phyloP scores from a whole-genome alignment of 805 yeast species.

The Kodamaea leandrae region DNA sequence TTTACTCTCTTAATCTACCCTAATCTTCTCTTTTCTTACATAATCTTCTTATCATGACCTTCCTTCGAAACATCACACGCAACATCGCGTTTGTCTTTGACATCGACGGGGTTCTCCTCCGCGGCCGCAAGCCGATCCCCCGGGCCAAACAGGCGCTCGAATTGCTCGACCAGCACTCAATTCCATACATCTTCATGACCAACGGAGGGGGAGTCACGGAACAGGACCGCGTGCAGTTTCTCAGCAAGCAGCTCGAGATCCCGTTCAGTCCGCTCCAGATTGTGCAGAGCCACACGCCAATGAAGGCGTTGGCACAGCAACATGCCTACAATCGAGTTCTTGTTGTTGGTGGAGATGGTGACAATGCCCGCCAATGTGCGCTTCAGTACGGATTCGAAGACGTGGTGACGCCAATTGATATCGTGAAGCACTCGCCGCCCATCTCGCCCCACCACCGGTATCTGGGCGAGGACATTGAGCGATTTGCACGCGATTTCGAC shows the following conservation, averaged over 20 bases:
- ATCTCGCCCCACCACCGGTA: constrained; percentile 70
- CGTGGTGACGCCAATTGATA: constrained; percentile 71
- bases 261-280: constrained; percentile 60
- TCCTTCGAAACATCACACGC: not conserved
- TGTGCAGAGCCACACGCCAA: constrained; percentile 87
- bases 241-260: constrained; percentile 45
- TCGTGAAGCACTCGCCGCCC: constrained; percentile 53
- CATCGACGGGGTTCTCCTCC: constrained; percentile 84
- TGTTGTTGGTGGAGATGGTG: constrained; percentile 80
- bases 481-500: constrained; percentile 19
- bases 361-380: constrained; percentile 71
- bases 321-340: constrained; percentile 56
- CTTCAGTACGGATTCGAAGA: constrained; percentile 71
- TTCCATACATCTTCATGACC: constrained; percentile 83
- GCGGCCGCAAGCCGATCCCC: constrained; percentile 67
- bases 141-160: constrained; percentile 61
- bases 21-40: not conserved
- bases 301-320: constrained; percentile 53
- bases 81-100: constrained; percentile 37
- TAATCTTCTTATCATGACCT: not conserved
- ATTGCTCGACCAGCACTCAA: constrained; percentile 47
- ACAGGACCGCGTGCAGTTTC: constrained; percentile 50
- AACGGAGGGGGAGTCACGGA: constrained; percentile 89
- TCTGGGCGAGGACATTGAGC: constrained; percentile 40
- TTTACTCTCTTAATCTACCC: not conserved